A percentile compares a stretch with the other conserved stretches of the same genome.
Conservation (phyloP, 2,329 filamentous ascomycete genomes). For the Exophiala bonariae region DNA sequence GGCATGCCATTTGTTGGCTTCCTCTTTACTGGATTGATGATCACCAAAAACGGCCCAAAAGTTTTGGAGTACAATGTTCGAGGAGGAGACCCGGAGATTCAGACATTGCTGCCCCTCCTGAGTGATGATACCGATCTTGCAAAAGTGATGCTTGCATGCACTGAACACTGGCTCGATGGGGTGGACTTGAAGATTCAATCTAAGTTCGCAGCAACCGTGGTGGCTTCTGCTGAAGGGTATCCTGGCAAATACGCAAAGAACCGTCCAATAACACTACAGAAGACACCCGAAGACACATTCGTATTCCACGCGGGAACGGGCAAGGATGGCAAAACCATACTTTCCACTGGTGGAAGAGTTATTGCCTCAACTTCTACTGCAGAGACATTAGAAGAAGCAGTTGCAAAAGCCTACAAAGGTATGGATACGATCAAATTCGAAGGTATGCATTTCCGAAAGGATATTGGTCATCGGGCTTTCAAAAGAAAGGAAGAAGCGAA, state of each 20-base stretch:
- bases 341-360: conserved; percentile 83
- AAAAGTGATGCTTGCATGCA: conserved; percentile 83
- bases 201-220: conserved; percentile 82
- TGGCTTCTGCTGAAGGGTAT: conserved; percentile 91
- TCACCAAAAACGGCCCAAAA: conserved; percentile 77
- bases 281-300: conserved; percentile 59
- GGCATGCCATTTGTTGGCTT: conserved; percentile 69
- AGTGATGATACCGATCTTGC: conserved; percentile 78
- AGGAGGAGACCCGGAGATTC: conserved; percentile 89
- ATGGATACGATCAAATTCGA: conserved; percentile 79
- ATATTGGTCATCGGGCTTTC: conserved; percentile 76
- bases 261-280: conserved; percentile 58
- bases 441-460: conserved; percentile 86
- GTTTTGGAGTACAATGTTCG: conserved; percentile 91
- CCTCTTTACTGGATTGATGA: conserved; percentile 90
- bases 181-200: conserved; percentile 67
- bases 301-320: conserved; percentile 91
- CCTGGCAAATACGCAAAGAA: conserved; percentile 84
- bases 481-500: conserved; percentile 24
- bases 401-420: conserved; percentile 83
- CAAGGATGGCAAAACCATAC: conserved; percentile 58
- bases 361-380: conserved; percentile 87
- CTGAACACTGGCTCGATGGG: conserved; percentile 70
- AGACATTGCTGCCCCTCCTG: conserved; percentile 74
- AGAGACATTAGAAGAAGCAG: conserved; percentile 74